Evolutionary conservation across 2,329 filamentous ascomycete species (phyloP), one percentile per base, ranked within the genome.

Genomic region (Tolypocladium paradoxum): DNA sequence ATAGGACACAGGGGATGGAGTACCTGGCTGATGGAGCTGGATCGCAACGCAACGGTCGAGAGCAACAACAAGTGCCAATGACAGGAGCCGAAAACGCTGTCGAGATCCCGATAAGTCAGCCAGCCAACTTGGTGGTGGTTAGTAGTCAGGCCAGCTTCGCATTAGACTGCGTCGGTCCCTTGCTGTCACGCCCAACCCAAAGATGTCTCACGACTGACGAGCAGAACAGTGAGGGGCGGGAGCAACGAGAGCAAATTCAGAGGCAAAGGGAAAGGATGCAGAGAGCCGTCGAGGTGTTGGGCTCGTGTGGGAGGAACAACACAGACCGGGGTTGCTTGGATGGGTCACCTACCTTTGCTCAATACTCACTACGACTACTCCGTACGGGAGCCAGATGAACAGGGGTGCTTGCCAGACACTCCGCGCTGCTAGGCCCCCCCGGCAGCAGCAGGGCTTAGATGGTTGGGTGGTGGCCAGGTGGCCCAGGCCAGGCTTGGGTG

Each of bases 321-420:
- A 50, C 31, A 35, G 53, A 47, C 53, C 53, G 27, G 53, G 53
- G 49, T 54, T 24, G 34, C 18, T 49, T 43, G 37, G 45, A 47
- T 50, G 52, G 48, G 46, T 22, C 51, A 31, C 46, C 51, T 35
- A 46, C 52, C 48, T 45, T 51, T 14, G 27, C 37, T 48, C 45
- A 31, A 38, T 50, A 36, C 22, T 50, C 52, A 49, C 35, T 50
- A 53, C 49, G 43, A 51, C 14, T 47, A 33, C 31, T 7, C 16
- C 40, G 50, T 48, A 51, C 45, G 51, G 52, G 38, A 55, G 52
- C 48, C 33, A 34, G 40, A 37, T 38, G 53, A 55, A 52, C 57
- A 59, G 54, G 58, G 54, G 57, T 57, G 51, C 38, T 55, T 55
- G 57, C 53, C 49, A 59, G 53, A 56, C 53, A 27, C 54, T 57